Conservation (phyloP, 805 yeast genomes). For the Tetrapisispora nanseiensis region DNA sequence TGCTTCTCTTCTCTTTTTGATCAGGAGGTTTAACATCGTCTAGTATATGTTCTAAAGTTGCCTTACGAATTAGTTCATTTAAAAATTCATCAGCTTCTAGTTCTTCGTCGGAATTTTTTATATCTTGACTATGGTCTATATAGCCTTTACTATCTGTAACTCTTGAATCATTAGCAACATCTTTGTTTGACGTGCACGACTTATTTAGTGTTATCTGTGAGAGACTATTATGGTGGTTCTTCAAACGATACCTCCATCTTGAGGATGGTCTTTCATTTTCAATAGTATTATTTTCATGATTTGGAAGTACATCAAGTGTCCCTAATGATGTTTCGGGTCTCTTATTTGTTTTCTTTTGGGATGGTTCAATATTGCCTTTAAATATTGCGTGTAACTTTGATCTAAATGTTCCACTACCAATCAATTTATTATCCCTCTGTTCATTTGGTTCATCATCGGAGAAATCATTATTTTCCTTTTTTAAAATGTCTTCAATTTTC, state of each 20-base stretch:
- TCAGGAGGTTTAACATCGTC: neutral
- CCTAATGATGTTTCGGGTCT: too few species aligned
- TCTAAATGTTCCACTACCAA: neutral
- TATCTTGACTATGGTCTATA: neutral
- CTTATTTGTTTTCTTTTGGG: neutral
- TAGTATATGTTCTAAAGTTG: neutral
- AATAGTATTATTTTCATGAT: neutral
- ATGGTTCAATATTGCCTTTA: neutral
- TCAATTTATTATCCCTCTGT: neutral
- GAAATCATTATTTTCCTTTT: neutral
- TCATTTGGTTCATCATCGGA: neutral
- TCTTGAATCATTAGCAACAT: neutral
- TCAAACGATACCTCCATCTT: conserved; percentile 1
- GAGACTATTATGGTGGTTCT: neutral
- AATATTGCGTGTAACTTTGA: neutral
- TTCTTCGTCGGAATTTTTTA: neutral
- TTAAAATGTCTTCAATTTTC: neutral
- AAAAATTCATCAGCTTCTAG: neutral
- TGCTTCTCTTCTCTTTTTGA: neutral
- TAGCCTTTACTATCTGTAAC: neutral
- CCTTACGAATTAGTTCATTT: neutral
- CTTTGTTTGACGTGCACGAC: neutral
- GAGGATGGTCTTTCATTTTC: neutral
- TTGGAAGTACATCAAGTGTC: neutral
- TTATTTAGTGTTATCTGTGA: neutral